Evolutionary conservation across 805 yeast genomes (phyloP).

Genomic region (Cyberlindnera suaveolens): DNA sequence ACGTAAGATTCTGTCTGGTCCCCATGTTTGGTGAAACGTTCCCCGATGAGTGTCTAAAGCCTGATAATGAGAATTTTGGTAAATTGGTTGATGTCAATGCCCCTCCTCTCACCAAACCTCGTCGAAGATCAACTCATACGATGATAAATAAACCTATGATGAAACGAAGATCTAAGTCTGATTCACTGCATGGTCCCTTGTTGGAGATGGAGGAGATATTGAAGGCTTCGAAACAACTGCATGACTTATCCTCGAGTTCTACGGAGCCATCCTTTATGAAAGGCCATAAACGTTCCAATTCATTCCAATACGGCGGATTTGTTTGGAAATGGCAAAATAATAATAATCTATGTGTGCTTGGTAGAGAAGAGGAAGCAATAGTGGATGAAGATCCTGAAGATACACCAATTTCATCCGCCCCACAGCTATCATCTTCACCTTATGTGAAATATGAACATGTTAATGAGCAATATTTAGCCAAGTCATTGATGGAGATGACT

Average conservation of each 20-base stretch:
- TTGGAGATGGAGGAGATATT: conserved; percentile 22
- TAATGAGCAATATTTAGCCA: conserved; percentile 1
- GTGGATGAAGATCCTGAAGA: conserved; percentile 1
- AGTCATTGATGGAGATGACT: conserved; percentile 1
- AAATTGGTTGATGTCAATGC: conserved; percentile 16
- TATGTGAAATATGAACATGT: neutral
- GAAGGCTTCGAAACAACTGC: conserved; percentile 25
- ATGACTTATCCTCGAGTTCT: conserved; percentile 15
- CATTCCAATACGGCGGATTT: conserved; percentile 24
- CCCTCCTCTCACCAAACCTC: conserved; percentile 3
- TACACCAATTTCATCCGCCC: neutral
- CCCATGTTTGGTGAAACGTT: conserved; percentile 77
- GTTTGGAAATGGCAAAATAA: conserved; percentile 23
- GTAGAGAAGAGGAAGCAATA: conserved; percentile 14
- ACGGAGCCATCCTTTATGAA: too few relatives aligned
- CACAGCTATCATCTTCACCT: neutral
- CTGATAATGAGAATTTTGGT: conserved; percentile 19
- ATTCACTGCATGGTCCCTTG: conserved; percentile 12
- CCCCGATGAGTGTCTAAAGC: conserved; percentile 28
- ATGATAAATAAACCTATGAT: conserved; percentile 6
- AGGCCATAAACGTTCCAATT: neutral
- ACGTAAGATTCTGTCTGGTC: conserved; percentile 65
- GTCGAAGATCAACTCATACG: conserved; percentile 6
- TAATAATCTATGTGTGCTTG: conserved; percentile 16
- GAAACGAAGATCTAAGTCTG: conserved; percentile 22